Base-by-base conservation (phyloP, 2,329 filamentous ascomycete genomes). In the Tolypocladium album region DNA sequence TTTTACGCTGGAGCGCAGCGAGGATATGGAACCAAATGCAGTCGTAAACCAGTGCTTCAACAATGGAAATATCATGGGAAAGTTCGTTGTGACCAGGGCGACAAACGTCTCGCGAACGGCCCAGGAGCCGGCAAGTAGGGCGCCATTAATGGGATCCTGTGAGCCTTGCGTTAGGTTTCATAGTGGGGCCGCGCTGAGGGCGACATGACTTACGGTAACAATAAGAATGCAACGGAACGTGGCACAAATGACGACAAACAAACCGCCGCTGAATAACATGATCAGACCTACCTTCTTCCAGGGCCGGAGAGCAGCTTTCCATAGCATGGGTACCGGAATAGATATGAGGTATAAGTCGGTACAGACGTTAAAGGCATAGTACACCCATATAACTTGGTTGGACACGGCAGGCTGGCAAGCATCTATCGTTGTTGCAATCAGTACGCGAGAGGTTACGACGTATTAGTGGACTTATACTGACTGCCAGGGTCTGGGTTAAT, bases 271-370 rank as follows among this genome's bases (percentile, higher is more conserved):
- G 36, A 77, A 76, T 3, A 78, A 67, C 5, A 74, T 59, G 17
- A 73, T 72, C 50, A 76, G 69, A 0, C 72, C 72, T 17, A 71
- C 63, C 61, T 78, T 78, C 62, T 75, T 75, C 6, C 63, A 43
- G 13, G 67, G 65, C 11, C 67, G 70, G 63, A 78, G 68, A 9
- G 63, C 71, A 4, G 74, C 72, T 58, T 69, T 67, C 71, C 72
- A 78, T 1, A 76, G 70, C 70, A 84, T 80, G 1, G 82, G 82
- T 5, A 83, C 72, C 0, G 82, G 82, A 43, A 86, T 84, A 36
- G 77, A 76, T 60, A 86, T 79, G 20, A 86, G 73, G 63, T 85
- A 86, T 1, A 84, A 58, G 63, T 86, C 84, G 3, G 83, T 86
- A 1, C 72, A 64, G 3, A 84, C 76, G 63, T 85, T 86, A 61